phyloP scores from a whole-genome alignment of 768 basidiomycete genomes.

The Asterophora lycoperdoides region DNA sequence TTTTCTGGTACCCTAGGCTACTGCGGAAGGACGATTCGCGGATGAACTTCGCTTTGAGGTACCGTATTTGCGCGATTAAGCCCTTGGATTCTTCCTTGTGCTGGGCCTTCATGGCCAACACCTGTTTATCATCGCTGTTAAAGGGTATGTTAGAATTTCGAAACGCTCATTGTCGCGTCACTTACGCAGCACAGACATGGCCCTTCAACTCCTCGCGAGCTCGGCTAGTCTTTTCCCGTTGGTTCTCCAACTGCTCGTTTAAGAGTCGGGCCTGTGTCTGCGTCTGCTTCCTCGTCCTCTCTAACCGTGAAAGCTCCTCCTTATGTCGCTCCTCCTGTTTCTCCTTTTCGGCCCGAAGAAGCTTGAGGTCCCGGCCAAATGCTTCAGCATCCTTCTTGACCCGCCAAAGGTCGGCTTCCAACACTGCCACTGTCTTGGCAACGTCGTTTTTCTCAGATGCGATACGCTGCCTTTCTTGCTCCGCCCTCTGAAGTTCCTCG shows the following conservation, averaged over 20 bases:
- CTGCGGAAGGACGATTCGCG: constrained; percentile 78
- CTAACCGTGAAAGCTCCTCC: constrained; percentile 52
- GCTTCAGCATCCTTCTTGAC: constrained; percentile 74
- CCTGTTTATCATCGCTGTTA: constrained; percentile 47
- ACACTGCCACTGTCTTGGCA: constrained; percentile 54
- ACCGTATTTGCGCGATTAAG: constrained; percentile 83
- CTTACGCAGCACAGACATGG: constrained; percentile 61
- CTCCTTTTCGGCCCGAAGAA: constrained; percentile 64
- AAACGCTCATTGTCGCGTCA: constrained; percentile 6
- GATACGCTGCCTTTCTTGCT: constrained; percentile 61
- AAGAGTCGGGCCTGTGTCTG: constrained; percentile 62
- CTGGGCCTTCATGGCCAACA: constrained; percentile 53
- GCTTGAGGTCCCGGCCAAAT: constrained; percentile 74
- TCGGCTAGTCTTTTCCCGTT: constrained; percentile 45
- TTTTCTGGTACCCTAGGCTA: constrained; percentile 82
- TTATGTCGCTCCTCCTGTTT: constrained; percentile 49
- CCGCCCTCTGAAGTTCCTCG: constrained; percentile 56
- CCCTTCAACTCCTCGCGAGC: constrained; percentile 44
- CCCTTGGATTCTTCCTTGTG: constrained; percentile 90
- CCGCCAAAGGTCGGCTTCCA: constrained; percentile 72
- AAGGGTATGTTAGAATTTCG: constrained; percentile 4
- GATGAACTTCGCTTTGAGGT: constrained; percentile 88
- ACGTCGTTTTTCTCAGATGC: constrained; percentile 62
- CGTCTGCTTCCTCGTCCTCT: constrained; percentile 63
- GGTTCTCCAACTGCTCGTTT: constrained; percentile 59